Base-by-base conservation (phyloP, 306 rosid genomes). In the Corylus americana region DNA sequence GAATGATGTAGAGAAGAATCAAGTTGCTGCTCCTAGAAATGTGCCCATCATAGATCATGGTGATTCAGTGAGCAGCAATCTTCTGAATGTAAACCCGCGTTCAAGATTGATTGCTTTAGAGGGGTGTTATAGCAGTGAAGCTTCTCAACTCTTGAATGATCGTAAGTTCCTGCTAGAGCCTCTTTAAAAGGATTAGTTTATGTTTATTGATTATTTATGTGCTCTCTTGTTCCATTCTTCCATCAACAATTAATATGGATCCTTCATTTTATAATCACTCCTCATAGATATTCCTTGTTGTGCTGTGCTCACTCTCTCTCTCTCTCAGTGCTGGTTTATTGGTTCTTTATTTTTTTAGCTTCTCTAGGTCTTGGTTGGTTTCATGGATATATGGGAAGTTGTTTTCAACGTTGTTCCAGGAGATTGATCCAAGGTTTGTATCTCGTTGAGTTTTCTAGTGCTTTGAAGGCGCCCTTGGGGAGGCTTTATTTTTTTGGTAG, bases 1-100 rank as follows among this genome's bases (percentile, higher is more conserved):
- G 75, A 88, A 55, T 85, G 96, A 89, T 81, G 13, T 83, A 73
- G 92, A 91, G 69, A 91, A 81, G 91, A 89, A 87, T 79, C 94
- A 82, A 81, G 64, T 55, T 82, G 76, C 81, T 51, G 73, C 80
- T 79, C 78, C 89, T 76, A 91, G 87, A 84, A 89, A 50, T 80
- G 44, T 76, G 64, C 83, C 82, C 53, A 73, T 77, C 67, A 73
- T 79, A 64, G 90, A 89, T 86, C 88, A 73, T 45, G 86, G 88
- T 73, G 93, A 91, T 83, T 81, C 84, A 74, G 84, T 81, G 64
- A 72, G 84, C 86, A 78, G 77, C 78, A 85, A 77, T 88, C 81
- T 75, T 89, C 77, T 82, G 66, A 81, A 85, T 72, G 91, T 85
- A 73, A 88, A 83, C 69, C 80, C 81, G 51, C 78, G 77, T 82